A percentile compares a stretch with the other conserved stretches of the same genome.
Evolutionary conservation across 371 early-diverging fungal species (phyloP).

Genomic region (Mortierella sp.): DNA sequence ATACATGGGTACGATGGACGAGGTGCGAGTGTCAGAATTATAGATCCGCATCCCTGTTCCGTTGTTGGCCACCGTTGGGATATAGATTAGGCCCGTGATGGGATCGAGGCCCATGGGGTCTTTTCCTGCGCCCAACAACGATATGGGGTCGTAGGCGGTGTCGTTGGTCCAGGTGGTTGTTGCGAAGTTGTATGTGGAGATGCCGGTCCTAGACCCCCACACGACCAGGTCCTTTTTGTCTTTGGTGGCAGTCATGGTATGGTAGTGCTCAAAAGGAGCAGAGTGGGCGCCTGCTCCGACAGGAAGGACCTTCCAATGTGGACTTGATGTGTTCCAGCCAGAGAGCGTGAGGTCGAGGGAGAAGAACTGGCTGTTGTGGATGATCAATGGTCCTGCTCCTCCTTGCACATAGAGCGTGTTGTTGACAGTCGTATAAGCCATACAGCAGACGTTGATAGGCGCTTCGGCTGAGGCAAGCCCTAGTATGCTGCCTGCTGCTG

Average conservation of each 20-base stretch:
- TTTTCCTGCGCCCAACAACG: too few relatives aligned
- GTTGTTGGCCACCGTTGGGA: background rate
- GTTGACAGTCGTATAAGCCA: constrained; percentile 8
- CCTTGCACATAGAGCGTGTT: background rate
- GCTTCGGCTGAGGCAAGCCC: background rate
- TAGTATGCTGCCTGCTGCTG: background rate
- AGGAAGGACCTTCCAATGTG: constrained; percentile 15
- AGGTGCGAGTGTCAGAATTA: background rate
- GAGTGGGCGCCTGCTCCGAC: background rate
- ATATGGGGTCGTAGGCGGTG: background rate
- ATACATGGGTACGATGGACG: background rate
- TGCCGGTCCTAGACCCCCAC: background rate
- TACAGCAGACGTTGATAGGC: background rate
- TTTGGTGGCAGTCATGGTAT: constrained; percentile 8
- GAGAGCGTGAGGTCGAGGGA: constrained; percentile 11
- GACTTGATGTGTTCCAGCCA: constrained; percentile 9
- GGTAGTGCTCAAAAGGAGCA: background rate
- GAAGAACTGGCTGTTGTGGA: background rate
- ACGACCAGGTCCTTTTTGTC: constrained; percentile 4
- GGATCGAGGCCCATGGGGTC: background rate
- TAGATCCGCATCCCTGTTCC: background rate
- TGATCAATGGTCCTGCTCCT: background rate
- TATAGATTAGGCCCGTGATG: background rate
- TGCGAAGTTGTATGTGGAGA: background rate
- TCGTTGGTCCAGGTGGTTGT: background rate